Evolutionary conservation across 1,284 basidiomycete species (phyloP), one percentile per base, ranked within the genome.

Genomic region (Porodaedalea pini): DNA sequence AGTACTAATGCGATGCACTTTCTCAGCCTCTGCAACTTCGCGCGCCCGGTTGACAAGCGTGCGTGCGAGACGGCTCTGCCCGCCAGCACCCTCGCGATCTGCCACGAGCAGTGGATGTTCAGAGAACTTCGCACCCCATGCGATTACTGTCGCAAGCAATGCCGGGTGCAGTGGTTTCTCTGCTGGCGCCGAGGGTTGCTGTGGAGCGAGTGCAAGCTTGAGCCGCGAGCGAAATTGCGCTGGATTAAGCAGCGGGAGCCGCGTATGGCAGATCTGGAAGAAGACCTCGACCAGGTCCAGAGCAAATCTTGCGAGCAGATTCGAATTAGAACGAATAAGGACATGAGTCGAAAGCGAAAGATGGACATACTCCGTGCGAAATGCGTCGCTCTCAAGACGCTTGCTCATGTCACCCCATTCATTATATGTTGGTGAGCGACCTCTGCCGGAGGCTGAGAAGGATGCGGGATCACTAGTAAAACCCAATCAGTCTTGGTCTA

Each of bases 111-210:
- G 72, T 0, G 87, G 85, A 68, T 94, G 89, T 64, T 95, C 92
- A 8, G 90, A 90, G 69, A 96, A 96, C 65, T 94, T 92, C 41
- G 91, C 86, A 19, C 94, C 94, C 87, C 91, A 95, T 0, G 93
- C 92, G 48, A 97, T 76, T n/a, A 94, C 86, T 0, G 89, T 88
- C 3, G 94, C 93, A 37, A 96, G 78, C 15, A 94, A 76, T 2
- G 88, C 82, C 43, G 88, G 86, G 58, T 90, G 81, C 3, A 88
- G 67, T 2, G 81, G 75, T 36, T 75, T 61, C 58, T 71, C 63
- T 44, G 69, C 61, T 56, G 66, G 57, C 68, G 60, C 17, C 19
- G 40, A 34, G 44, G 32, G 62, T 51, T 70, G 71, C n/a, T 66
- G 70, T 61, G 27, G 61, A 54, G 51, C 63, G 64, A 34, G 65